Conservation (phyloP, 192 early-diverging fungal species). For the Linnemannia exigua region DNA sequence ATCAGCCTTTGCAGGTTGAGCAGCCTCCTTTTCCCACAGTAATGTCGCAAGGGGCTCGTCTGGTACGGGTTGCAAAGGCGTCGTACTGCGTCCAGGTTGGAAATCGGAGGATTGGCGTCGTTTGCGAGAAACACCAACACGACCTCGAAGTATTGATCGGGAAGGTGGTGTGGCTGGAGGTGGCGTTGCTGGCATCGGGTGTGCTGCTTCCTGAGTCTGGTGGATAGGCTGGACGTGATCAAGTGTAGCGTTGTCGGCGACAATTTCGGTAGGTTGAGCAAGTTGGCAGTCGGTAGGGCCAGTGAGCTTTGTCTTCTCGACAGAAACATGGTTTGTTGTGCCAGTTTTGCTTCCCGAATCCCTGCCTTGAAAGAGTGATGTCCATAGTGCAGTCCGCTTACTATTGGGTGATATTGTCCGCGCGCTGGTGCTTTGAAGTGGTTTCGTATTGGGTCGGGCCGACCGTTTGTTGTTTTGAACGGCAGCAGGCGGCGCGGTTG, state of each 20-base stretch:
- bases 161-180: not conserved
- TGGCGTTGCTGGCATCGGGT: not conserved
- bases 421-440: not conserved
- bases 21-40: conserved; percentile 1
- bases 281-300: not conserved
- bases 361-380: not conserved
- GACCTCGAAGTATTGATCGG: conserved; percentile 2
- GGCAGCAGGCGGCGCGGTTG: not conserved
- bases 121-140: conserved; percentile 34
- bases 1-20: not conserved
- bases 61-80: not conserved
- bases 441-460: not conserved
- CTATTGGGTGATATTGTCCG: not conserved
- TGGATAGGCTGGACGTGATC: not conserved
- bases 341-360: not conserved
- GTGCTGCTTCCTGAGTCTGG: not conserved
- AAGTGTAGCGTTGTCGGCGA: not conserved
- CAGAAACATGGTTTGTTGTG: not conserved
- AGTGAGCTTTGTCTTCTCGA: not conserved
- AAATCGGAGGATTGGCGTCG: conserved; percentile 45
- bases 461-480: not conserved
- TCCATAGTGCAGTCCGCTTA: not conserved
- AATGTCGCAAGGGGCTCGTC: not conserved
- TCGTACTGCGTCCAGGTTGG: conserved; percentile 11
- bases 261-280: not conserved